A percentile compares a stretch with the other conserved stretches of the same genome.
phyloP scores from a whole-genome alignment of 2,329 filamentous ascomycete genomes.

The Hirsutella minnesotensis region DNA sequence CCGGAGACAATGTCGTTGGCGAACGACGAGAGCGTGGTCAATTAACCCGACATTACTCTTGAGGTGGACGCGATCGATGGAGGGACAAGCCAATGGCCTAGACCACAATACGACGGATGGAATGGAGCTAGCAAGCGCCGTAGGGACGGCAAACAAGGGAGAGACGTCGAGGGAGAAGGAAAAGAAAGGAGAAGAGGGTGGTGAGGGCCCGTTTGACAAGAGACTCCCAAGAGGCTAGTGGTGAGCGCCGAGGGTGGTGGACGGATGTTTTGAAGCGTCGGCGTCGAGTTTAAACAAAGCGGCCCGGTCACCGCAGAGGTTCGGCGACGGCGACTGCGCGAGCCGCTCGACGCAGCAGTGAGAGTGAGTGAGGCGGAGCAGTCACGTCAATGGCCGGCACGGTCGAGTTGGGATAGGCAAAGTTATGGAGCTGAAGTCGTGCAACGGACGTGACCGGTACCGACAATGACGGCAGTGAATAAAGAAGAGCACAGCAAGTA shows the following conservation, averaged over 20 bases:
- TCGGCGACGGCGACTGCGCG: too few species aligned
- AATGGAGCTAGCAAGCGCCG: background rate
- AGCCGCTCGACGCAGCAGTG: too few species aligned
- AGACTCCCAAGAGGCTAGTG: background rate
- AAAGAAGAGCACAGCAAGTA: too few species aligned
- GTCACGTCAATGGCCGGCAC: too few species aligned
- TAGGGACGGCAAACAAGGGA: background rate
- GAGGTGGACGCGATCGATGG: slow-evolving; percentile 16
- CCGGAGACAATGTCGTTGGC: slow-evolving; percentile 10
- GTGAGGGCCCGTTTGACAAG: background rate
- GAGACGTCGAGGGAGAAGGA: background rate
- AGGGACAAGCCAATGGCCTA: slow-evolving; percentile 3
- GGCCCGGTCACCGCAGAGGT: too few species aligned
- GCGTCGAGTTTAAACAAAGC: too few species aligned
- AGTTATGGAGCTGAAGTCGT: too few species aligned
- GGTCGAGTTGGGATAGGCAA: too few species aligned
- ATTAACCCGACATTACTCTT: slow-evolving; percentile 16
- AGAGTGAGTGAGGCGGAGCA: too few species aligned
- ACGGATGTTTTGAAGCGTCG: background rate
- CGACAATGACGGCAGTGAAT: too few species aligned
- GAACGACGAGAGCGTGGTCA: slow-evolving; percentile 5
- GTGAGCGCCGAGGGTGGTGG: background rate
- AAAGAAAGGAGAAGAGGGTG: background rate
- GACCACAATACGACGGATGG: background rate
- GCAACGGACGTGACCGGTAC: too few species aligned